Evolutionary conservation across 768 basidiomycete genomes (phyloP).

Genomic region (Suillus clintonianus): DNA sequence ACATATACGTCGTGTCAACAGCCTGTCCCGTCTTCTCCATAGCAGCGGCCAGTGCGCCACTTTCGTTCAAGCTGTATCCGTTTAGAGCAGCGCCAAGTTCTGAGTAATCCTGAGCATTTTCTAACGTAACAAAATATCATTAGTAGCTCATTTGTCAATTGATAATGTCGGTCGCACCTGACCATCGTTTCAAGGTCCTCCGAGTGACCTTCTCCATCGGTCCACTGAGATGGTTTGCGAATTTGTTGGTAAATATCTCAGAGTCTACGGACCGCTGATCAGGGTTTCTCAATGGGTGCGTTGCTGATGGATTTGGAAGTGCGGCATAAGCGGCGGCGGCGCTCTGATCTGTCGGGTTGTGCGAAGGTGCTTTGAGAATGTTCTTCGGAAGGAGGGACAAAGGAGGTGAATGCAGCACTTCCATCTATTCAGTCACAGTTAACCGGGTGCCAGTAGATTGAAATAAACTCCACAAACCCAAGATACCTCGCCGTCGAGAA

Average conservation of each 20-base stretch:
- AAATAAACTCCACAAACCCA: conserved; percentile 62
- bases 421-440: conserved; percentile 53
- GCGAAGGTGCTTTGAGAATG: conserved; percentile 90
- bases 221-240: conserved; percentile 86
- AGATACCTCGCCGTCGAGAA: conserved; percentile 93
- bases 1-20: conserved; percentile 90
- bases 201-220: conserved; percentile 97
- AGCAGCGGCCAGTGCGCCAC: conserved; percentile 68
- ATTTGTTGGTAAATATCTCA: conserved; percentile 94
- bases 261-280: conserved; percentile 97
- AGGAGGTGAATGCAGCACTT: conserved; percentile 92
- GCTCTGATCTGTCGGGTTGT: conserved; percentile 85
- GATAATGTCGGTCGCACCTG: conserved; percentile 52
- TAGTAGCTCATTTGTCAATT: conserved; percentile 8
- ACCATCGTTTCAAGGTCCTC: conserved; percentile 91
- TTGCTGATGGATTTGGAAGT: conserved; percentile 86
- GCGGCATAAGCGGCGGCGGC: conserved; percentile 76
- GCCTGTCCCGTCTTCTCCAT: conserved; percentile 98
- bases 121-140: conserved; percentile 36
- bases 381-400: conserved; percentile 93
- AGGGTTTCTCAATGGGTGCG: conserved; percentile 86
- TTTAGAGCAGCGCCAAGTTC: conserved; percentile 92
- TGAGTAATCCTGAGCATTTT: conserved; percentile 82
- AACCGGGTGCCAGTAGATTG: not conserved
- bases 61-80: conserved; percentile 90